A percentile compares a stretch with the other conserved stretches of the same genome.
Conservation (phyloP, 208 protist species). For the Tritrichomonas foetus region DNA sequence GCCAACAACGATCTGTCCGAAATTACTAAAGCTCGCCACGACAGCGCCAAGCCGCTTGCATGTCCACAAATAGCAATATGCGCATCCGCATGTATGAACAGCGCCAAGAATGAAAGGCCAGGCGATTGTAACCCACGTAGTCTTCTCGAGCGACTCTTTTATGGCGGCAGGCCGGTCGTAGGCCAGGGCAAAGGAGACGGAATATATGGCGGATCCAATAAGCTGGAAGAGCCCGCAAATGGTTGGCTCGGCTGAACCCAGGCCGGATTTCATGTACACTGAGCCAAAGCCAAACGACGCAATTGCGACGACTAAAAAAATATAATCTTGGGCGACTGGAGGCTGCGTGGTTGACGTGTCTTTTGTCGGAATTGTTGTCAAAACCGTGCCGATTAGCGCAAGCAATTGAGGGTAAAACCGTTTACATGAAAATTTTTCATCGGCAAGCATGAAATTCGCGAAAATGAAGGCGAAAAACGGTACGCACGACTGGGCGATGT, state of each 20-base stretch:
- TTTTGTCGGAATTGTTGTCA: neutral
- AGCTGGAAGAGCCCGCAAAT: neutral
- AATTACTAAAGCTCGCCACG: neutral
- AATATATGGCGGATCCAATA: neutral
- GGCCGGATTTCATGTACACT: neutral
- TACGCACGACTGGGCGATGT: neutral
- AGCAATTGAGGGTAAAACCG: neutral
- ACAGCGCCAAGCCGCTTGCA: neutral
- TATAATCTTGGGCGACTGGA: no score
- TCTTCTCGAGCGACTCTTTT: neutral
- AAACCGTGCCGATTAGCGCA: neutral
- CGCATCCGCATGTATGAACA: neutral
- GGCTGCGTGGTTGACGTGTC: no score
- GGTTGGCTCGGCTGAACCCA: neutral
- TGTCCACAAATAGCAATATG: neutral
- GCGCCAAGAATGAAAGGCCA: neutral
- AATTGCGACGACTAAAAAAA: neutral
- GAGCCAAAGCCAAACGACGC: neutral
- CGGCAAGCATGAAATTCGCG: neutral
- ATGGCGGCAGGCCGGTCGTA: neutral
- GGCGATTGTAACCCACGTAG: neutral
- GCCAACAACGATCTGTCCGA: neutral
- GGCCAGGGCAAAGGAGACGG: neutral
- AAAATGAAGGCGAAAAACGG: neutral
- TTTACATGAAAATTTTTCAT: neutral